phyloP scores from a whole-genome alignment of 2,329 filamentous ascomycete genomes.

The Seiridium unicorne region DNA sequence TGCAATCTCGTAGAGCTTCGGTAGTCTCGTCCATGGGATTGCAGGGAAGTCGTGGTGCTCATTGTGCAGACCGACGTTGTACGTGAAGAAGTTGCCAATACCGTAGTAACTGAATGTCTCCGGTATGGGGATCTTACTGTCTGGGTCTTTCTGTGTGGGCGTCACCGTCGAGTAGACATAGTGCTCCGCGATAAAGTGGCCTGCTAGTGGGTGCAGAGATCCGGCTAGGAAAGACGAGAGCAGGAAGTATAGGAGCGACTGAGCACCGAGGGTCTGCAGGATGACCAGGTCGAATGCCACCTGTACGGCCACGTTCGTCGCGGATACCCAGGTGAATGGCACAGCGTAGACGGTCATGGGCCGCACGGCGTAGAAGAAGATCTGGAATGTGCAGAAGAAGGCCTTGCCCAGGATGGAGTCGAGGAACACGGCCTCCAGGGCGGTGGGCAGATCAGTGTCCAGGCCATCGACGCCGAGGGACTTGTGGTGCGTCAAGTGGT shows the following conservation, averaged over 20 bases:
- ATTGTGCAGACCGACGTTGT: constrained; percentile 97
- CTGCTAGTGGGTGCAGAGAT: constrained; percentile 88
- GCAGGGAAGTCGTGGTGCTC: constrained; percentile 99
- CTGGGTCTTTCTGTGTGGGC: constrained; percentile 52
- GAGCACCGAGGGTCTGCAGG: constrained; percentile 56
- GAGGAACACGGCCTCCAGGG: constrained; percentile 86
- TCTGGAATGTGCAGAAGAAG: constrained; percentile 99
- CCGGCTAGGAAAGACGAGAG: constrained; percentile 91
- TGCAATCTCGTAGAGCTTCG: constrained; percentile 74
- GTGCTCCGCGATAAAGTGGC: constrained; percentile 98
- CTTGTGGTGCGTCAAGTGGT: constrained; percentile 98
- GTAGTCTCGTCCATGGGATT: constrained; percentile 88
- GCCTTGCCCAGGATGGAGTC: constrained; percentile 95
- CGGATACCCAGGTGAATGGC: constrained; percentile 81
- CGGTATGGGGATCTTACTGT: constrained; percentile 67
- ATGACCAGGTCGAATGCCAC: constrained; percentile 73
- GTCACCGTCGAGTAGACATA: constrained; percentile 73
- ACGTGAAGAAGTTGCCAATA: constrained; percentile 84
- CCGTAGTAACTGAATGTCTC: constrained; percentile 99
- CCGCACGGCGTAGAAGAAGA: constrained; percentile 95
- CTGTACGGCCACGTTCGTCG: constrained; percentile 77
- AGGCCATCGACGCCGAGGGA: constrained; percentile 94
- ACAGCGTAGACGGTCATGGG: constrained; percentile 93
- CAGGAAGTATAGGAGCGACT: constrained; percentile 78
- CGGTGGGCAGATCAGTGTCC: constrained; percentile 92